phyloP scores from a whole-genome alignment of 176 grass and related monocot species.

The Phyllostachys edulis region DNA sequence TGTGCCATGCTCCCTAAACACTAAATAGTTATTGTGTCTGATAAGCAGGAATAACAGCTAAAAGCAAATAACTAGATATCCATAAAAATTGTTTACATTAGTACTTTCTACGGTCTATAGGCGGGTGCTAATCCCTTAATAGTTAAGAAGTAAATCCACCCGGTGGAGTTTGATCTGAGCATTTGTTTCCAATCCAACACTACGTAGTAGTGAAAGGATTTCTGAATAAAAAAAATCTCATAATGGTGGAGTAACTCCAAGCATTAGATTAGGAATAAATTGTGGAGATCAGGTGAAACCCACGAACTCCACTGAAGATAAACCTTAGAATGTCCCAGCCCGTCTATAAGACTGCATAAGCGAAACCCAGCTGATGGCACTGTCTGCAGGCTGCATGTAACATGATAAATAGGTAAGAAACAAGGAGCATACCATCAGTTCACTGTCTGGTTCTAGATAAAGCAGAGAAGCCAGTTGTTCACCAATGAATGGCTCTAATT shows the following conservation, averaged over 20 bases:
- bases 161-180: background rate
- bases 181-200: background rate
- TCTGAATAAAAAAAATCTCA: background rate
- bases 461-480: constrained; percentile 93
- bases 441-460: constrained; percentile 89
- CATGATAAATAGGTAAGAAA: background rate
- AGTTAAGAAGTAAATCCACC: background rate
- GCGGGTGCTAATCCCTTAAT: background rate
- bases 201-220: background rate
- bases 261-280: background rate
- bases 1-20: background rate
- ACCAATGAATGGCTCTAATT: constrained; percentile 92
- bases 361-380: background rate
- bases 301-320: background rate
- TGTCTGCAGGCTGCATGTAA: background rate
- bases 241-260: background rate
- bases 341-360: background rate
- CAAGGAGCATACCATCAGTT: constrained; percentile 71
- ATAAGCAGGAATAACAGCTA: background rate
- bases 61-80: background rate
- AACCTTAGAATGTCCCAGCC: background rate
- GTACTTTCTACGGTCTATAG: background rate
- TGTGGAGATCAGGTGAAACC: background rate
- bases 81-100: background rate
- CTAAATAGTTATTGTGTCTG: background rate